Conservation (phyloP, 2,329 filamentous ascomycete genomes). For the Tolypocladium amazonense region DNA sequence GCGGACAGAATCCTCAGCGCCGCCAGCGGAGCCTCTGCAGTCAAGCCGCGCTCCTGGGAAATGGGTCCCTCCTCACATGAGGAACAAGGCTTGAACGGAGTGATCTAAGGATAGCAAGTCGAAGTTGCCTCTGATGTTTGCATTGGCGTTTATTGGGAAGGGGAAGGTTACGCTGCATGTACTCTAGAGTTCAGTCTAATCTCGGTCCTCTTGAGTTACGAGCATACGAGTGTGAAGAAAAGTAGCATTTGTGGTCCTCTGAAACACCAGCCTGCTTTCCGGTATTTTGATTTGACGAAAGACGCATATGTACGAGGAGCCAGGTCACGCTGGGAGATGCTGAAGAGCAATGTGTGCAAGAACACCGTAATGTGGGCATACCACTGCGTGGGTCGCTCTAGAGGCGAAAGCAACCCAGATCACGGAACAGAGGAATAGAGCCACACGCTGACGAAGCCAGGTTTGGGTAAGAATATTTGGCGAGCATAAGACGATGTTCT, state of each 20-base stretch:
- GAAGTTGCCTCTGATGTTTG: slow-evolving; percentile 13
- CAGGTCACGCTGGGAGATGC: no score
- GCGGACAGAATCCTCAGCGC: slow-evolving; percentile 28
- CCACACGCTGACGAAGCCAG: not conserved
- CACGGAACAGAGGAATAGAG: not conserved
- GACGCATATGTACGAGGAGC: no score
- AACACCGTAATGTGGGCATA: not conserved
- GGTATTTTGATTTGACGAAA: no score
- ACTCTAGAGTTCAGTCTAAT: slow-evolving; percentile 26
- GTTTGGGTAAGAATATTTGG: not conserved
- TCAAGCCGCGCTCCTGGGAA: slow-evolving; percentile 45
- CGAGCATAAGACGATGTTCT: not conserved
- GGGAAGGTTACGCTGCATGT: slow-evolving; percentile 23
- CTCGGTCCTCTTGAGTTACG: slow-evolving; percentile 17
- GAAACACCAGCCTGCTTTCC: not conserved
- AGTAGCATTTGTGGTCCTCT: not conserved
- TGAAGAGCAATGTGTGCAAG: not conserved
- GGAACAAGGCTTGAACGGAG: slow-evolving; percentile 18
- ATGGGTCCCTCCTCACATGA: slow-evolving; percentile 43
- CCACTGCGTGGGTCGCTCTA: not conserved
- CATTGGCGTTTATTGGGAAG: slow-evolving; percentile 26
- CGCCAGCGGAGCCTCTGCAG: slow-evolving; percentile 37
- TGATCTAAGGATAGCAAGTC: slow-evolving; percentile 2
- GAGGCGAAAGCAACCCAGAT: not conserved
- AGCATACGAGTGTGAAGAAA: slow-evolving; percentile 18